Conservation (phyloP, 2,329 filamentous ascomycete genomes). For the Helicocarpus griseus region DNA sequence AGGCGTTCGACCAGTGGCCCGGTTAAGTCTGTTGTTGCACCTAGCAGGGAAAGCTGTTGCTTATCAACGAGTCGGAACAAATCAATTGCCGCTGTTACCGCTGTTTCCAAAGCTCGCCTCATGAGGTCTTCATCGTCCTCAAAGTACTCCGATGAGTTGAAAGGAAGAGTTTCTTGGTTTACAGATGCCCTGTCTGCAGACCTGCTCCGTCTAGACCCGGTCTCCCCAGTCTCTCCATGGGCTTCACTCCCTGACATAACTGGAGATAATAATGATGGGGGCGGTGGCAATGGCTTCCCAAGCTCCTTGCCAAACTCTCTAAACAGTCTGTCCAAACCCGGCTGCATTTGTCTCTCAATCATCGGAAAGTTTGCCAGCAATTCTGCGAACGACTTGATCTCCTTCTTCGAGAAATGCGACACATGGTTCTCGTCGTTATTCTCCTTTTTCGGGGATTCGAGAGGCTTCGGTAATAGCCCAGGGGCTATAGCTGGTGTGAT, state of each 20-base stretch:
- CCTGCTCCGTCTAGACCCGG: constrained; percentile 24
- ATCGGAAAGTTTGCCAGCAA: constrained; percentile 85
- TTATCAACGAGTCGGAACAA: constrained; percentile 94
- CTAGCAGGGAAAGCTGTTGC: constrained; percentile 82
- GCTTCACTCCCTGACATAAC: constrained; percentile 48
- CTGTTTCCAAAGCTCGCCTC: constrained; percentile 78
- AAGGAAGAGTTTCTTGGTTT: constrained; percentile 32
- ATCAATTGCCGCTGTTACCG: constrained; percentile 87
- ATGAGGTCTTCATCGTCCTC: constrained; percentile 90
- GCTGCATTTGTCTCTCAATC: constrained; percentile 93
- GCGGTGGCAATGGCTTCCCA: constrained; percentile 71
- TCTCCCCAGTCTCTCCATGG: constrained; percentile 30
- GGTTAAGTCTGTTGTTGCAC: constrained; percentile 86
- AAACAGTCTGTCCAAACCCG: constrained; percentile 79
- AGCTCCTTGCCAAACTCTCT: constrained; percentile 80
- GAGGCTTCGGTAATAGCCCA: constrained; percentile 26
- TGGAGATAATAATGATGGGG: constrained; percentile 45
- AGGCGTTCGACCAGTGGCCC: constrained; percentile 84
- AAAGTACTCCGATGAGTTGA: constrained; percentile 59
- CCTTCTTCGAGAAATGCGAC: constrained; percentile 57
- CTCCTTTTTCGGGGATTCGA: constrained; percentile 17
- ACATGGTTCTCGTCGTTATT: constrained; percentile 24
- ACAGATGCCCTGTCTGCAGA: constrained; percentile 19
- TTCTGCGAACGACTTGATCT: constrained; percentile 83
- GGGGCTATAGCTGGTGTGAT: constrained; percentile 55